These are phyloP conservation scores for Tagetes erecta DNA, from an alignment of 129 eudicot genomes.

Conservation along the genomic window DNA sequence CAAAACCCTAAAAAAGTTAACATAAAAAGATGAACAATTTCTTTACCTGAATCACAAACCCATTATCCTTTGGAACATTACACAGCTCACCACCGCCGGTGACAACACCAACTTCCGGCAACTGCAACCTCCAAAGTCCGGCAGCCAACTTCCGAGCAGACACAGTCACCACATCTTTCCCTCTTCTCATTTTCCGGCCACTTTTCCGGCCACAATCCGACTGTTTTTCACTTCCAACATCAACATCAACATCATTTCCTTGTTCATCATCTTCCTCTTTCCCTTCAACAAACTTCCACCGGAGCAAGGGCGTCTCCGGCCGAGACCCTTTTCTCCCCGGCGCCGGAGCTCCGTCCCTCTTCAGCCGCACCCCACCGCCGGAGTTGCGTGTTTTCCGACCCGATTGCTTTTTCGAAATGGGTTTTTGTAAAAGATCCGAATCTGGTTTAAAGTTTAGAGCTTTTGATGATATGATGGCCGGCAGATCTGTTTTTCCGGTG, in stretches of 20 bases:
- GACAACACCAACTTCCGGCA: constrained; percentile 43
- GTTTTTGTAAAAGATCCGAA: constrained; percentile 56
- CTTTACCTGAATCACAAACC: constrained; percentile 59
- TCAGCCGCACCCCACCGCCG: constrained; percentile 50
- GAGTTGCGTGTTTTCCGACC: constrained; percentile 39
- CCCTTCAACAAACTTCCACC: constrained; percentile 62
- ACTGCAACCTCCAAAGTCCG: constrained; percentile 72
- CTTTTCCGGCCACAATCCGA: constrained; percentile 41
- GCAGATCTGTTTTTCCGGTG: constrained; percentile 50
- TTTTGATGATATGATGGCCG: constrained; percentile 37
- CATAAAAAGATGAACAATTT: constrained; percentile 1
- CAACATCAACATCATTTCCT: constrained; percentile 18
- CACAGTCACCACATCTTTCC: constrained; percentile 30
- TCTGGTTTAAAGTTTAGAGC: constrained; percentile 41
- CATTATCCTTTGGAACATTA: constrained; percentile 36
- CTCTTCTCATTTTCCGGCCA: constrained; percentile 43
- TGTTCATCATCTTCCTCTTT: constrained; percentile 23
- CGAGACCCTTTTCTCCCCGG: constrained; percentile 42
- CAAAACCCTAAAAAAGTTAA: constrained; percentile 16
- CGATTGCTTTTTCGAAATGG: constrained; percentile 42
- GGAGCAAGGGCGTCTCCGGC: constrained; percentile 67
- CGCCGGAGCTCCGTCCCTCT: constrained; percentile 41
- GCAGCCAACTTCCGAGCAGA: constrained; percentile 85
- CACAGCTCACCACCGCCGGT: constrained; percentile 27
- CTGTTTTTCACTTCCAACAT: constrained; percentile 30